Conservation (phyloP, 1,284 basidiomycete genomes). For the Kwoniella shivajii region DNA sequence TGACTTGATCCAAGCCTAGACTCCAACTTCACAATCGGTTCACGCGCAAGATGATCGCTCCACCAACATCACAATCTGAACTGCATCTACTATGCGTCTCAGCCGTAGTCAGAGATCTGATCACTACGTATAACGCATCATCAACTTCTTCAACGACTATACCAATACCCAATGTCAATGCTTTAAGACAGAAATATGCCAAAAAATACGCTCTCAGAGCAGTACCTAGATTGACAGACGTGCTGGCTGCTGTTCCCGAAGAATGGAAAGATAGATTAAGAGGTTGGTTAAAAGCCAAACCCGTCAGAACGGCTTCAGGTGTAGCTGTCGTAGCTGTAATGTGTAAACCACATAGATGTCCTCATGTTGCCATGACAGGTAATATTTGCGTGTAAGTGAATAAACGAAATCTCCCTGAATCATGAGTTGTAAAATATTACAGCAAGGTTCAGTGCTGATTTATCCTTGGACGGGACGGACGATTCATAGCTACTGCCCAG, state of each 20-base stretch:
- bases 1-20: neutral
- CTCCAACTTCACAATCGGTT: neutral
- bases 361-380: slow-evolving; percentile 99
- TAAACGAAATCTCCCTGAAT: too few relatives aligned
- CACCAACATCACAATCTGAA: slow-evolving; percentile 71
- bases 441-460: too few relatives aligned
- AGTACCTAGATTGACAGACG: slow-evolving; percentile 92
- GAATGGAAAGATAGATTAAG: slow-evolving; percentile 90
- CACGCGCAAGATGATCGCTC: slow-evolving; percentile 31
- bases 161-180: slow-evolving; percentile 70
- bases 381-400: slow-evolving; percentile 90
- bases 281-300: slow-evolving; percentile 89
- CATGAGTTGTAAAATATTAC: too few relatives aligned
- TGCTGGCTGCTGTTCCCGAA: slow-evolving; percentile 97
- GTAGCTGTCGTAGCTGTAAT: slow-evolving; percentile 99
- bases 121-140: slow-evolving; percentile 58
- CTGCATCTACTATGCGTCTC: slow-evolving; percentile 87
- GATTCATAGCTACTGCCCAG: slow-evolving; percentile 85
- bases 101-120: slow-evolving; percentile 91
- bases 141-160: slow-evolving; percentile 25
- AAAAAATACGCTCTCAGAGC: slow-evolving; percentile 86
- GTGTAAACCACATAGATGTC: slow-evolving; percentile 99
- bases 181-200: slow-evolving; percentile 81
- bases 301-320: slow-evolving; percentile 95
- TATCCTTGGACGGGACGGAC: too few relatives aligned